Conservation (phyloP, 2,329 filamentous ascomycete genomes). For the Stylonectria norvegica region DNA sequence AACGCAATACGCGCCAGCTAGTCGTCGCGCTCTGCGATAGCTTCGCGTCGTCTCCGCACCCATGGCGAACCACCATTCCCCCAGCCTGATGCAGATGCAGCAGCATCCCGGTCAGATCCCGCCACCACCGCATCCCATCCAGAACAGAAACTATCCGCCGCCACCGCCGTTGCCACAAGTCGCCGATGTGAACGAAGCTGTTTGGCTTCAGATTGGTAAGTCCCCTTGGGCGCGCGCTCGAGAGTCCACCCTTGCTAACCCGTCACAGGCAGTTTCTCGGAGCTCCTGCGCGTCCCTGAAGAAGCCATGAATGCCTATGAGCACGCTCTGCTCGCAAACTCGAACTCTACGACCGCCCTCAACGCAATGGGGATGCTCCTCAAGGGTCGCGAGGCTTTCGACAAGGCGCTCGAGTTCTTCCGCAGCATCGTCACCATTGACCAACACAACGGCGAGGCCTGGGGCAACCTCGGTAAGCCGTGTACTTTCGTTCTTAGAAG, state of each 20-base stretch:
- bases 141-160: too few relatives aligned
- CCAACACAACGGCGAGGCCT: conserved; percentile 85
- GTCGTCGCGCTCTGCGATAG: conserved; percentile 1
- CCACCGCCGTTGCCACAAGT: conserved; percentile 70
- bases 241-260: conserved; percentile 19
- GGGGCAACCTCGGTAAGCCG: conserved; percentile 82
- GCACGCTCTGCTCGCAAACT: conserved; percentile 81
- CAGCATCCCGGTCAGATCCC: conserved; percentile 59
- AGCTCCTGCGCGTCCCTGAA: conserved; percentile 83
- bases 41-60: conserved; percentile 21
- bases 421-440: conserved; percentile 90
- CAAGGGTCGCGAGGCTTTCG: conserved; percentile 87
- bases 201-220: conserved; percentile 92
- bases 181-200: conserved; percentile 73
- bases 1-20: conserved; percentile 1
- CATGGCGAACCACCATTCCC: conserved; percentile 80
- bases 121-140: conserved; percentile 50
- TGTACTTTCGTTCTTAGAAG: conserved; percentile 2
- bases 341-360: conserved; percentile 86
- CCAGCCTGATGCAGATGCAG: conserved; percentile 70
- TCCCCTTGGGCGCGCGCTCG: conserved; percentile 14
- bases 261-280: conserved; percentile 72
- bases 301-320: conserved; percentile 90
- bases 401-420: conserved; percentile 89
- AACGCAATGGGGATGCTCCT: conserved; percentile 90